phyloP scores from a whole-genome alignment of 2,329 filamentous ascomycete genomes.

The Claviceps digitariae region DNA sequence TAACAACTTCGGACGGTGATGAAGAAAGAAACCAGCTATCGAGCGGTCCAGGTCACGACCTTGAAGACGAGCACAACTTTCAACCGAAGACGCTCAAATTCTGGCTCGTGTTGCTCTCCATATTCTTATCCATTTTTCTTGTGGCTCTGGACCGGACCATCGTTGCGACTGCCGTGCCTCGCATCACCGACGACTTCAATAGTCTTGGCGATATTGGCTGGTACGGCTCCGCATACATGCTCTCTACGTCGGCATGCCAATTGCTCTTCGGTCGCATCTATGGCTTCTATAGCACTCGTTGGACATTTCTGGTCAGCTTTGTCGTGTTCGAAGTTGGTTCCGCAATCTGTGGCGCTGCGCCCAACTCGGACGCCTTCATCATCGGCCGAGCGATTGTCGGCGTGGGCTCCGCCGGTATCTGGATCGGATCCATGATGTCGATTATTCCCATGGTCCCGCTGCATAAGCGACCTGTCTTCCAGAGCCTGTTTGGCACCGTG shows the following conservation, averaged over 20 bases:
- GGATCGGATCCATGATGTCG: constrained; percentile 32
- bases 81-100: neutral
- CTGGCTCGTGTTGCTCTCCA: neutral
- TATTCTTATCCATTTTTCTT: neutral
- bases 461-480: constrained; percentile 37
- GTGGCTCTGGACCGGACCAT: neutral
- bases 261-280: neutral
- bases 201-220: neutral
- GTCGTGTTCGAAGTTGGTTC: neutral
- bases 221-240: neutral
- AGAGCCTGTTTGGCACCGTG: constrained; percentile 40
- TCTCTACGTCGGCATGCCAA: neutral
- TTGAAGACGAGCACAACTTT: neutral
- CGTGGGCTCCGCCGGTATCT: constrained; percentile 29
- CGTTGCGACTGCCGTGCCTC: neutral
- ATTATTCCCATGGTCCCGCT: constrained; percentile 35
- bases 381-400: constrained; percentile 38
- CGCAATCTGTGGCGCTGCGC: constrained; percentile 15
- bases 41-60: neutral
- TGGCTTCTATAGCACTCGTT: neutral
- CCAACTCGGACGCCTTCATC: constrained; percentile 34
- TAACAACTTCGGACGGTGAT: neutral
- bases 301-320: neutral
- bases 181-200: neutral
- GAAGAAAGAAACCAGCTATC: neutral